These are phyloP conservation scores for Boeremia exigua DNA, from an alignment of 2,329 filamentous ascomycete species.

Conservation along the genomic window DNA sequence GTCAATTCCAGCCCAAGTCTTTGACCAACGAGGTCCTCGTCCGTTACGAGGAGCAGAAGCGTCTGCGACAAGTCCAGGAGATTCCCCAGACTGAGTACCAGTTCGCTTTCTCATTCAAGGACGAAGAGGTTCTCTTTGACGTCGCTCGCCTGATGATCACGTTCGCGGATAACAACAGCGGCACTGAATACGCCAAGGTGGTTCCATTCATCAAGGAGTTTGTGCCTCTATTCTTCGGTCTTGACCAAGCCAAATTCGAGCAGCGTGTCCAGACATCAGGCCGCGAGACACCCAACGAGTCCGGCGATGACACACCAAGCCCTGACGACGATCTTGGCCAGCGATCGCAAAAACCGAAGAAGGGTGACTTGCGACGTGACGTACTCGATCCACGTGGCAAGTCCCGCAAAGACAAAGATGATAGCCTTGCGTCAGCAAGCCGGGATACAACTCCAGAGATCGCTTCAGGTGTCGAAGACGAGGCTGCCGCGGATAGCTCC, in stretches of 20 bases:
- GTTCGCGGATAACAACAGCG: slow-evolving; percentile 51
- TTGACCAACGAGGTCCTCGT: slow-evolving; percentile 90
- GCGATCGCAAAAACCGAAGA: slow-evolving; percentile 69
- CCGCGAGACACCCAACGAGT: slow-evolving; percentile 48
- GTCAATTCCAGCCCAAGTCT: slow-evolving; percentile 86
- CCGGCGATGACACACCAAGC: slow-evolving; percentile 68
- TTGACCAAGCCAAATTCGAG: slow-evolving; percentile 63
- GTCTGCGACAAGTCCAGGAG: slow-evolving; percentile 66
- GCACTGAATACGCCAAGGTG: slow-evolving; percentile 53
- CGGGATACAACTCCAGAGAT: slow-evolving; percentile 89
- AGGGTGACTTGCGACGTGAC: slow-evolving; percentile 75
- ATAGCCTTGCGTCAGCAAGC: slow-evolving; percentile 77
- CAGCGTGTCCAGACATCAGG: slow-evolving; percentile 64
- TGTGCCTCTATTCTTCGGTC: slow-evolving; percentile 57
- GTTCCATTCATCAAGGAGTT: slow-evolving; percentile 58
- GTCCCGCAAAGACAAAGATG: slow-evolving; percentile 76
- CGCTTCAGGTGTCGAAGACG: slow-evolving; percentile 78
- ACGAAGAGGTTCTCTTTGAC: slow-evolving; percentile 60
- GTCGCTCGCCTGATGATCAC: slow-evolving; percentile 54
- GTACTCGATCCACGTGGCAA: slow-evolving; percentile 82
- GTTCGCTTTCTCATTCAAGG: slow-evolving; percentile 74
- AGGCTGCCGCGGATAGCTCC: slow-evolving; percentile 68
- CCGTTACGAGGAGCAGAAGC: slow-evolving; percentile 88
- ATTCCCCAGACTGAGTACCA: slow-evolving; percentile 71
- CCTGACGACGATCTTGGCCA: slow-evolving; percentile 76